Conservation (phyloP, 805 yeast species). For the Yamadazyma tumulicola region DNA sequence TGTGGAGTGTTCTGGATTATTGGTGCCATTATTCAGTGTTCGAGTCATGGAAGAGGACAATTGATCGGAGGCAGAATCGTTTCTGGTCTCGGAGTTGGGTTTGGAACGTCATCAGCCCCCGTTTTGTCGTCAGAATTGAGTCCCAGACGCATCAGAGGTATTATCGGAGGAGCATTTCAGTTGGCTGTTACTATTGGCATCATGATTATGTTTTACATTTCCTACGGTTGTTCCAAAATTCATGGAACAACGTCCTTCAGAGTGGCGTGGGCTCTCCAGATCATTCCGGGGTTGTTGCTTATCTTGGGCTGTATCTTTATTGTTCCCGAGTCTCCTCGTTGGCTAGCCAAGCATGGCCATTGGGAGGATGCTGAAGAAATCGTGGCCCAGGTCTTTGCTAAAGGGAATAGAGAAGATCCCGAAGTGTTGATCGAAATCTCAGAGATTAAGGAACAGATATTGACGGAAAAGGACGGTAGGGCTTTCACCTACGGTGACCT, state of each 20-base stretch:
- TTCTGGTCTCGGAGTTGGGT: conserved; percentile 59
- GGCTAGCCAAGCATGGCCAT: conserved; percentile 29
- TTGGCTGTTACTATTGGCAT: conserved; percentile 59
- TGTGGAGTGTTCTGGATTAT: conserved; percentile 35
- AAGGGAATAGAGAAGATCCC: conserved; percentile 22
- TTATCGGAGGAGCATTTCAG: conserved; percentile 55
- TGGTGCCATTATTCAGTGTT: conserved; percentile 30
- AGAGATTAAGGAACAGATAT: conserved; percentile 39
- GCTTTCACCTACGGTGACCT: conserved; percentile 43
- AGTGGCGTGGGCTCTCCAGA: conserved; percentile 30
- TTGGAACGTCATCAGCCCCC: conserved; percentile 60
- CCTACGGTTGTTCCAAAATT: conserved; percentile 46
- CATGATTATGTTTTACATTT: conserved; percentile 51
- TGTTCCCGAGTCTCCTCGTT: conserved; percentile 30
- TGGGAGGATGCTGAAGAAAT: conserved; percentile 30
- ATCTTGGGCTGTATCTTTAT: conserved; percentile 23
- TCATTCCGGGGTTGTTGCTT: conserved; percentile 24
- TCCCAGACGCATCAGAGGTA: conserved; percentile 54
- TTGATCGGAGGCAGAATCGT: conserved; percentile 51
- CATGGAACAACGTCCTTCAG: conserved; percentile 33
- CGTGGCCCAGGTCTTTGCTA: conserved; percentile 24
- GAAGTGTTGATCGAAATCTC: conserved; percentile 26
- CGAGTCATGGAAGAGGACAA: conserved; percentile 33
- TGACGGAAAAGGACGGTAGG: conserved; percentile 45
- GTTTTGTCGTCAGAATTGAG: conserved; percentile 59